Base-by-base conservation (phyloP, 2,329 filamentous ascomycete species). In the Cladorrhinum sp. region DNA sequence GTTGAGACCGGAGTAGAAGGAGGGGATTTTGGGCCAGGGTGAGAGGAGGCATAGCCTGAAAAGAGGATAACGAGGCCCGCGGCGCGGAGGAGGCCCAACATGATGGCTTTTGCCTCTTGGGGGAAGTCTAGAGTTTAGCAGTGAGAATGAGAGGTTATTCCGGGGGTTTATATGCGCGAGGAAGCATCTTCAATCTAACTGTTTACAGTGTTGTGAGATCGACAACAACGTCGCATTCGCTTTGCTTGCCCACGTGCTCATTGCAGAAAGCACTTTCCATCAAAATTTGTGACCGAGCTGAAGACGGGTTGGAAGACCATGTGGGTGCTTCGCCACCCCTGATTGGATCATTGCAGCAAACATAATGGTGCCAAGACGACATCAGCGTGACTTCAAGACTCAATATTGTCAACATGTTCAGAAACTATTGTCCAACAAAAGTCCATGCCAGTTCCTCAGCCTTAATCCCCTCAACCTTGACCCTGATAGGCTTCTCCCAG, bases 401-500 rank as follows among this genome's bases (percentile, higher is more conserved):
- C 12, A 3, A 16, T 2, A 36, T 16, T 10, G 8, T 36, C n/a
- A n/a, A n/a, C n/a, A n/a, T n/a, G n/a, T n/a, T n/a, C n/a, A n/a
- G n/a, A n/a, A n/a, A 36, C 33, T 36, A 12, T 26, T 55, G 53
- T 14, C 53, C 53, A 55, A 55, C 20, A 55, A 55, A 55, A 9
- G 33, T 55, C 53, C 53, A 55, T n/a, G 21, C 30, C 33, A 55
- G 16, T 21, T 55, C 33, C 24, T 46, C 26, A 10, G 33, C 53
- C 16, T 55, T 55, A 8, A 14, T 18, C 21, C 53, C 53, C 16
- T 55, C 33, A 23, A 55, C 14, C 14, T 55, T 26, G 9, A 55
- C 53, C 6, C 14, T n/a, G 30, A 55, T 20, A 18, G 21, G 20
- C 46, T 62, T 54, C 28, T 71, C 53, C 1, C 81, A 81, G 0